phyloP scores from a whole-genome alignment of 192 early-diverging fungal genomes.

The Haplosporangium gracile region DNA sequence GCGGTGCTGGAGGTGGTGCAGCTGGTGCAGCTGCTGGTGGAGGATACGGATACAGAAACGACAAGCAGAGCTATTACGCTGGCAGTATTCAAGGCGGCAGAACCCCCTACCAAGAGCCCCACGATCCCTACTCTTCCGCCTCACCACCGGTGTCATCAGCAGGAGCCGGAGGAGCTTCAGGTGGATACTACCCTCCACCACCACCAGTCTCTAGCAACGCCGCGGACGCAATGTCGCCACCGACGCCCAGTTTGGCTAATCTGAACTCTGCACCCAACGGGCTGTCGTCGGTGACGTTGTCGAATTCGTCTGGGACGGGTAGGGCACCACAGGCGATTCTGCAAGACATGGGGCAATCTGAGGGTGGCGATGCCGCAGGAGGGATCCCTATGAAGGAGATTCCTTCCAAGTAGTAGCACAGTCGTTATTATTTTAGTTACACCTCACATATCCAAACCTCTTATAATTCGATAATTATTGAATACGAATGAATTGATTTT shows the following conservation, averaged over 20 bases:
- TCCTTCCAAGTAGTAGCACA: not conserved
- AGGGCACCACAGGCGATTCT: constrained; percentile 25
- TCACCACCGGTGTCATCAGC: not conserved
- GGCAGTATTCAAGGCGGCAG: not conserved
- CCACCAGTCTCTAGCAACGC: not conserved
- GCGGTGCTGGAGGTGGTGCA: not conserved
- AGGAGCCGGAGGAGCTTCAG: not conserved
- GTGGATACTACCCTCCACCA: constrained; percentile 31
- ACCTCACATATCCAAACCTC: no score
- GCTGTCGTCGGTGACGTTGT: not conserved
- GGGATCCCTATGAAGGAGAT: not conserved
- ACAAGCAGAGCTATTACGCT: constrained; percentile 3
- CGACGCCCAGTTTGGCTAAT: not conserved
- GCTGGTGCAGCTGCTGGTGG: not conserved
- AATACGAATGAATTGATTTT: no score
- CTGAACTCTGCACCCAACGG: not conserved
- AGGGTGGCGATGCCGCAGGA: not conserved
- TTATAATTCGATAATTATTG: no score
- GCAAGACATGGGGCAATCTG: not conserved
- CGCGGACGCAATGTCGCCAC: not conserved
- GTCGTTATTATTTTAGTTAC: no score
- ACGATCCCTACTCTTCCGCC: not conserved
- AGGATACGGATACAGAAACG: not conserved
- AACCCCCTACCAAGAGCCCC: not conserved
- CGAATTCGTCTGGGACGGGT: not conserved